phyloP scores from a whole-genome alignment of 1,284 basidiomycete genomes.

The Tilletia indica region DNA sequence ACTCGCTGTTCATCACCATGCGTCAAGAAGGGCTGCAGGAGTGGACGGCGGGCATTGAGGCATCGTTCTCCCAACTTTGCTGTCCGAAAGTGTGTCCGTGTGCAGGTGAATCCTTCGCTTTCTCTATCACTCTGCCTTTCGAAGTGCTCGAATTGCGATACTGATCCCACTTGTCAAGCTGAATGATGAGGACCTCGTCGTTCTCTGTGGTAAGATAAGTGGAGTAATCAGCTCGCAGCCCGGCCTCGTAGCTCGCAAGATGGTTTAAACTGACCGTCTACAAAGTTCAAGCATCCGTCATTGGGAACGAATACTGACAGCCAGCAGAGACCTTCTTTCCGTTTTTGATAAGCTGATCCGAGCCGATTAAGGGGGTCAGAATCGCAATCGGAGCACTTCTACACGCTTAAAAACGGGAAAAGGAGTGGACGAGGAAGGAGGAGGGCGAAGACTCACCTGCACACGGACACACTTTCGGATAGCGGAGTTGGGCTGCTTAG shows the following conservation, averaged over 20 bases:
- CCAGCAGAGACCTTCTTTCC: constrained; percentile 75
- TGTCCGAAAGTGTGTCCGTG: constrained; percentile 99
- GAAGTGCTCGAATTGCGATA: too few species aligned
- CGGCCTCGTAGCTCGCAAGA: too few species aligned
- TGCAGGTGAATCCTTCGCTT: constrained; percentile 59
- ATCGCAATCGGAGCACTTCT: too few species aligned
- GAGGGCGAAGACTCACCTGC: constrained; percentile 51
- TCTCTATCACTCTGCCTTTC: background rate
- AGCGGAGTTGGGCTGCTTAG: constrained; percentile 99
- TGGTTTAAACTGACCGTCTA: constrained; percentile 28
- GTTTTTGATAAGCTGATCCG: constrained; percentile 89
- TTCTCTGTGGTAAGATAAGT: constrained; percentile 51
- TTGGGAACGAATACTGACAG: constrained; percentile 61
- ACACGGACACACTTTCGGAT: constrained; percentile 99
- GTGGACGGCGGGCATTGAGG: too few species aligned
- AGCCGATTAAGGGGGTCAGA: too few species aligned
- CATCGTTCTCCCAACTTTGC: constrained; percentile 81
- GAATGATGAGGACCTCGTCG: constrained; percentile 71
- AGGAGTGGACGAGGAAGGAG: background rate
- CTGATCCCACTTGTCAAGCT: too few species aligned
- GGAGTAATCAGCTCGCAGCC: too few species aligned
- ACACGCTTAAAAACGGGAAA: too few species aligned
- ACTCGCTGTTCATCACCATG: too few species aligned
- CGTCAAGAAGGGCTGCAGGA: too few species aligned
- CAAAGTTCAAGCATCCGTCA: constrained; percentile 97